Base-by-base conservation (phyloP, 2,329 filamentous ascomycete genomes). In the Colletotrichum chrysophilum region DNA sequence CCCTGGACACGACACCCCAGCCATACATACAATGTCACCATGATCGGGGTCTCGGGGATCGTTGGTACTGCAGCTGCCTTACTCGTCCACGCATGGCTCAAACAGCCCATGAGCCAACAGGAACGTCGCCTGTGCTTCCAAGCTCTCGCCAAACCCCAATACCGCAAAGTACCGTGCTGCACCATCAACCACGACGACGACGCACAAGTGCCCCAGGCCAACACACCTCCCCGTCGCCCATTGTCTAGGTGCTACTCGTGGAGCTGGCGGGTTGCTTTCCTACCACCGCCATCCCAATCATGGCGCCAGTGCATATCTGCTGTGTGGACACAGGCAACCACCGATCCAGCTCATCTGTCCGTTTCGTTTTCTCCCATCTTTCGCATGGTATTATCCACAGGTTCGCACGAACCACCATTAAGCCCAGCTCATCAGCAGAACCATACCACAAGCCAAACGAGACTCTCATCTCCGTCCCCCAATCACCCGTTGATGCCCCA, bases 71-170 rank as follows among this genome's bases (percentile, higher is more conserved):
- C 69, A 72, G 48, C 38, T 64, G 55, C 73, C 71, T 74, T 74
- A 68, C 70, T 67, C 56, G 48, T 34, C 66, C 48, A 60, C 68
- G 56, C 73, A 68, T 73, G 38, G 56, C 73, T 73, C 73, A 75
- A 75, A 75, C 70, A 65, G 13, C 32, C 24, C 43, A 26, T 32
- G 62, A 68, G 58, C 70, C 70, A 75, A 73, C 70, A 24, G 64
- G 43, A 73, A 75, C 64, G 26, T 56, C 70, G 56, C 56, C 60
- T 43, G 56, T 28, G 52, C 55, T 62, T 32, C 68, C 36, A 32
- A 52, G 72, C 58, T 55, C n/a, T 58, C 65, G 36, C 56, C 56
- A 70, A 69, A 21, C 21, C 21, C 18, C 64, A 55, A 52, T 58
- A 62, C 62, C 62, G 55, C 43, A 58, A 56, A 64, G 73, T 73